phyloP scores from a whole-genome alignment of 768 basidiomycete genomes.

The Pleurotus tuoliensis region DNA sequence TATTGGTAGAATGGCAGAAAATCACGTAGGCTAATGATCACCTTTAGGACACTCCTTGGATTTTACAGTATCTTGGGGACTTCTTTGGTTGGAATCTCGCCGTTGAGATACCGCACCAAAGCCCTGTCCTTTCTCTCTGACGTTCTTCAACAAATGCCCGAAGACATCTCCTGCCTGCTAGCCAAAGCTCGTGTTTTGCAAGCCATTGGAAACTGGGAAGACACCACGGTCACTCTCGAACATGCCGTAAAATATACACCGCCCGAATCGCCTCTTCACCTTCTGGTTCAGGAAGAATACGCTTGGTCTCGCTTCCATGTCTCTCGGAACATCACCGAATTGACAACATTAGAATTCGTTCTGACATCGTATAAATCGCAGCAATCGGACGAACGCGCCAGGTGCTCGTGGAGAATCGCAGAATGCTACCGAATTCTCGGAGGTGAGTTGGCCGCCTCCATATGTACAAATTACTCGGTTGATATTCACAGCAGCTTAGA shows the following conservation, averaged over 20 bases:
- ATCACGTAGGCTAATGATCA: background rate
- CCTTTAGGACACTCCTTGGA: constrained; percentile 54
- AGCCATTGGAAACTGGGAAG: constrained; percentile 58
- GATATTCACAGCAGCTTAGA: constrained; percentile 27
- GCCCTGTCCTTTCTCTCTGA: constrained; percentile 74
- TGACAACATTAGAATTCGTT: constrained; percentile 45
- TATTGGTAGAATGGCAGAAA: background rate
- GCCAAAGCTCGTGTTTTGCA: constrained; percentile 74
- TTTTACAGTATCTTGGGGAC: constrained; percentile 72
- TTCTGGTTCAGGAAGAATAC: constrained; percentile 74
- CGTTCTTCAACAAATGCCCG: constrained; percentile 58
- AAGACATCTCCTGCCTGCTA: constrained; percentile 66
- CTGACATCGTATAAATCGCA: constrained; percentile 19
- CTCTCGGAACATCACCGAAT: constrained; percentile 41
- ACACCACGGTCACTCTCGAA: constrained; percentile 61
- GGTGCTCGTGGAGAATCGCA: constrained; percentile 85
- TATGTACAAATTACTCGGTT: background rate
- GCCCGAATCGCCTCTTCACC: constrained; percentile 39
- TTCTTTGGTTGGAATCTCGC: constrained; percentile 78
- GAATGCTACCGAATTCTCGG: constrained; percentile 67
- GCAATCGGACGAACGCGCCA: constrained; percentile 58
- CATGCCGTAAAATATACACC: constrained; percentile 46
- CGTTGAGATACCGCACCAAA: constrained; percentile 85
- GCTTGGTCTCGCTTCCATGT: constrained; percentile 79
- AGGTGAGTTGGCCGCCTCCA: constrained; percentile 38